phyloP scores from a whole-genome alignment of 2,329 filamentous ascomycete species.

The Cordyceps tenuipes region DNA sequence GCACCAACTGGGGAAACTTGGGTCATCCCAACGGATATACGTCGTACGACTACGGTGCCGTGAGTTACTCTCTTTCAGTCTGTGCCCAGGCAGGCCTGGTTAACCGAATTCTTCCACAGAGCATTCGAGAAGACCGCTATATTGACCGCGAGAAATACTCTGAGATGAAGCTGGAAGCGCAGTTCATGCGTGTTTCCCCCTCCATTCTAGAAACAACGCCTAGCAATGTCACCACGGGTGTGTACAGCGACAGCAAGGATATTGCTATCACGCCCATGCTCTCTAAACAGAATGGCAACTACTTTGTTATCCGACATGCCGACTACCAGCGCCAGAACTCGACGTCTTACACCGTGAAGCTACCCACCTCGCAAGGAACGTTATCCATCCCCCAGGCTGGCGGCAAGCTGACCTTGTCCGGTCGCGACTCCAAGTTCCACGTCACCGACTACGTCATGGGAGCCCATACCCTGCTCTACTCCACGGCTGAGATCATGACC shows the following conservation, averaged over 20 bases:
- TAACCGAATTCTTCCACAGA: slow-evolving; percentile 8
- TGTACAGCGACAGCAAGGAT: slow-evolving; percentile 42
- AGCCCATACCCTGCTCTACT: slow-evolving; percentile 53
- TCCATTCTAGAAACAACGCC: slow-evolving; percentile 56
- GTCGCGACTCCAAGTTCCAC: slow-evolving; percentile 60
- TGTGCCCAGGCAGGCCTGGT: background rate
- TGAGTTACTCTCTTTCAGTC: slow-evolving; percentile 17
- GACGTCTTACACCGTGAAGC: slow-evolving; percentile 53
- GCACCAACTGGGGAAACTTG: slow-evolving; percentile 78
- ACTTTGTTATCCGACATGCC: slow-evolving; percentile 60
- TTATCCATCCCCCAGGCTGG: slow-evolving; percentile 52
- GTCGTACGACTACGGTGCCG: slow-evolving; percentile 46
- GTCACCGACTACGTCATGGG: slow-evolving; percentile 59
- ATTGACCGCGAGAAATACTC: slow-evolving; percentile 69
- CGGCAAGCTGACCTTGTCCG: slow-evolving; percentile 46
- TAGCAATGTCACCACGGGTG: slow-evolving; percentile 38
- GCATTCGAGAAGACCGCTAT: slow-evolving; percentile 60
- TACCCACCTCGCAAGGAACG: slow-evolving; percentile 50
- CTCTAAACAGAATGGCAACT: slow-evolving; percentile 44
- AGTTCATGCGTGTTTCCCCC: slow-evolving; percentile 66
- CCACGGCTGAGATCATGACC: slow-evolving; percentile 61
- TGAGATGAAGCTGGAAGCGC: slow-evolving; percentile 67
- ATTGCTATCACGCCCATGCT: slow-evolving; percentile 55
- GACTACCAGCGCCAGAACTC: slow-evolving; percentile 52
- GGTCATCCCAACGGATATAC: slow-evolving; percentile 60